A percentile compares a stretch with the other conserved stretches of the same genome.
phyloP scores from a whole-genome alignment of 768 basidiomycete species.

The Amanita rimosa region DNA sequence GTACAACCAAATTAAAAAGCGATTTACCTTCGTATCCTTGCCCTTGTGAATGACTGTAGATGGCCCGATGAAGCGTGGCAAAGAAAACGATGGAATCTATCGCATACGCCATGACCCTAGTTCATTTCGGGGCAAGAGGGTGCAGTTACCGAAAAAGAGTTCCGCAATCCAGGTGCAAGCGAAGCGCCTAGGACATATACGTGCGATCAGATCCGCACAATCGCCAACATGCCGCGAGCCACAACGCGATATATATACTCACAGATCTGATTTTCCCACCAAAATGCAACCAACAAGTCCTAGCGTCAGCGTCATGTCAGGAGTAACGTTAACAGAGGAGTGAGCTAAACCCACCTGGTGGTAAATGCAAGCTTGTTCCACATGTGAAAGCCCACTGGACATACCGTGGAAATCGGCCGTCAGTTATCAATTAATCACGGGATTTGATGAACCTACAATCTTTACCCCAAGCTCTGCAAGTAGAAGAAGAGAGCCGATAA shows the following conservation, averaged over 20 bases:
- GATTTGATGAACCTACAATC: constrained; percentile 15
- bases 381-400: constrained; percentile 25
- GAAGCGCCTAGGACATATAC: constrained; percentile 15
- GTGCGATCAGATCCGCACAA: neutral
- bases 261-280: constrained; percentile 18
- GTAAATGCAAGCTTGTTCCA: constrained; percentile 19
- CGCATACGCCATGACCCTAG: neutral
- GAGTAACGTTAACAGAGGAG: neutral
- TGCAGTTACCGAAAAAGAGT: constrained; percentile 18
- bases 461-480: constrained; percentile 18
- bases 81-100: constrained; percentile 22
- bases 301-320: constrained; percentile 5
- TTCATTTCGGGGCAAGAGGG: neutral
- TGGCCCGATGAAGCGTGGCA: constrained; percentile 18
- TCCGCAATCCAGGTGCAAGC: constrained; percentile 26
- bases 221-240: neutral
- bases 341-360: constrained; percentile 14
- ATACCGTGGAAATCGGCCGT: neutral
- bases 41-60: constrained; percentile 9
- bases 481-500: constrained; percentile 13
- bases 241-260: too few species aligned
- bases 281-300: constrained; percentile 25
- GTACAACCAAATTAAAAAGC: constrained; percentile 18
- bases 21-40: constrained; percentile 10
- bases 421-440: neutral